These are phyloP conservation scores for Ophiosphaerella narmari DNA, from an alignment of 2,329 filamentous ascomycete genomes.

Conservation along the genomic window DNA sequence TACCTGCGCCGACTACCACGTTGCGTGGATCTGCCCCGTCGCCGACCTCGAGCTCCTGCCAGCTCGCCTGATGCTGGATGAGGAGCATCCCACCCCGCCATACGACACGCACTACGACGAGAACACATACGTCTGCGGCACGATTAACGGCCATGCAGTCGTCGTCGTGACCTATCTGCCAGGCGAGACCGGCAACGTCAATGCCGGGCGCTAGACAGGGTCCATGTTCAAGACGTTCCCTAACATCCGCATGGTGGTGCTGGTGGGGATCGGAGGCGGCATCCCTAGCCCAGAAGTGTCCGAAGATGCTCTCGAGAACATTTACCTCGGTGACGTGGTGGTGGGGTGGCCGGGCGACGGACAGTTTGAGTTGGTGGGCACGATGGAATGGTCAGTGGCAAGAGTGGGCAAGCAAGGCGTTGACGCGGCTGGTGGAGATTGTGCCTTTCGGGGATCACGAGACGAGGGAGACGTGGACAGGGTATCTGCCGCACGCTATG, in stretches of 20 bases:
- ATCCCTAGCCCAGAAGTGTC: no score
- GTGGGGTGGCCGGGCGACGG: no score
- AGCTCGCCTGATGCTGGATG: constrained; percentile 15
- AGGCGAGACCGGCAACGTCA: constrained; percentile 9
- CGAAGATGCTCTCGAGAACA: no score
- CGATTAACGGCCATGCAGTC: constrained; percentile 11
- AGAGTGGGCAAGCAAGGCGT: no score
- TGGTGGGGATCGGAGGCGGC: constrained; percentile 16
- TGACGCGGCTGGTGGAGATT: no score
- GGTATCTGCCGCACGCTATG: no score
- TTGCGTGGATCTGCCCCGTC: constrained; percentile 12
- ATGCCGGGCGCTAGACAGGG: constrained; percentile 8
- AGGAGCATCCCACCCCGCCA: constrained; percentile 8
- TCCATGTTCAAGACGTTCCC: constrained; percentile 14
- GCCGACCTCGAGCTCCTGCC: constrained; percentile 15
- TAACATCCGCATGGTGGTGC: constrained; percentile 11
- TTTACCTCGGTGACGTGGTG: constrained; percentile 10
- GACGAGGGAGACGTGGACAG: no score
- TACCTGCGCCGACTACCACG: constrained; percentile 11
- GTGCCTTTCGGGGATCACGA: no score
- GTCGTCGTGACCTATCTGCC: constrained; percentile 7
- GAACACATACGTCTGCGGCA: constrained; percentile 11
- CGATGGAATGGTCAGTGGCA: no score
- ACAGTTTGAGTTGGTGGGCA: no score
- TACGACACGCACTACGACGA: constrained; percentile 17